These are phyloP conservation scores for Cairneyella variabilis DNA, from an alignment of 495 filamentous ascomycete species.

Conservation along the genomic window DNA sequence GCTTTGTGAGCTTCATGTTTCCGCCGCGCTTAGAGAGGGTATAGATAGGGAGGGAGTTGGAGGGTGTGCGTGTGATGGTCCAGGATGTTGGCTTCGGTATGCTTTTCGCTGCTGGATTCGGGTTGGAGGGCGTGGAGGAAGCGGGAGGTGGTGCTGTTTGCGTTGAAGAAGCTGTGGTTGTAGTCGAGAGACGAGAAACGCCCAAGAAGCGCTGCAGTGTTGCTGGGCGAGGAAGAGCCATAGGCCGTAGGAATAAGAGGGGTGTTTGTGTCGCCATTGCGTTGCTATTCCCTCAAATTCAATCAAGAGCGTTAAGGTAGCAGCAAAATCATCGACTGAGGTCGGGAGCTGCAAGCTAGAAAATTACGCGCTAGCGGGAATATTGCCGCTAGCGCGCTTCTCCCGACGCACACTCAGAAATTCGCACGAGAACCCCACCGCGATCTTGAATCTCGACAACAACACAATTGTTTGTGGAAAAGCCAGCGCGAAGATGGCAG, in stretches of 20 bases:
- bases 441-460: conserved; percentile 13
- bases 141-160: conserved; percentile 26
- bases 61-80: conserved; percentile 66
- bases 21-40: conserved; percentile 68
- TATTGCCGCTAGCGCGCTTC: too few species aligned
- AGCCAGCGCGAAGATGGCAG: conserved; percentile 59
- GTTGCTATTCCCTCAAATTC: background rate
- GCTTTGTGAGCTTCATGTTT: conserved; percentile 66
- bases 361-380: background rate
- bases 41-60: conserved; percentile 79
- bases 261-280: conserved; percentile 11
- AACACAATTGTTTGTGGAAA: conserved; percentile 1
- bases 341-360: background rate
- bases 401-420: conserved; percentile 14
- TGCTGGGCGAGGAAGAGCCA: conserved; percentile 26
- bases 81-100: conserved; percentile 50
- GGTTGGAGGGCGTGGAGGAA: conserved; percentile 30
- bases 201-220: conserved; percentile 36
- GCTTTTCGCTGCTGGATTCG: too few species aligned
- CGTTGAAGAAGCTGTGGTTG: conserved; percentile 16
- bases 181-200: conserved; percentile 24
- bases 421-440: conserved; percentile 17
- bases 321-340: background rate
- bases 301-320: too few species aligned
- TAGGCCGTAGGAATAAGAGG: conserved; percentile 27